Base-by-base conservation (phyloP, 140 eudicot genomes). In the Oenanthe javanica region DNA sequence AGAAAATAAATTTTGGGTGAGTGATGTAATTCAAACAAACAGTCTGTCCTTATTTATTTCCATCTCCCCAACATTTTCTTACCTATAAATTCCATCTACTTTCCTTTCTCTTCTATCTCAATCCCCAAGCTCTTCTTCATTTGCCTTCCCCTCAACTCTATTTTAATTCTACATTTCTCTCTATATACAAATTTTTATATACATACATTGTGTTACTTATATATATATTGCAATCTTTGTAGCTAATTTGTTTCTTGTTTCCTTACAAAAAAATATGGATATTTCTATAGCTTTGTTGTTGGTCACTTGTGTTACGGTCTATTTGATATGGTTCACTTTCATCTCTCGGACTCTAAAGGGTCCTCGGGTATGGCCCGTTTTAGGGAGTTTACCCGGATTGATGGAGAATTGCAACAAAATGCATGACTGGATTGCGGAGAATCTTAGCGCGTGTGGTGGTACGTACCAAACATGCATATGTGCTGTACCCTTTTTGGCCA, bases 401-500 rank as follows among this genome's bases (percentile, higher is more conserved):
- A 84, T 94, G 79, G 93, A 90, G 86, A 92, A 94, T 64, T 81
- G 89, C 21, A 96, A 92, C 25, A 88, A 96, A 14, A 42, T 94
- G 86, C 98, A 94, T 77, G 98, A 94, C 0, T 94, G 98, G 98
- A 94, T 94, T 63, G 88, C 96, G 2, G 97, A 94, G 78, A 94
- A 94, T 71, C 98, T 94, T 66, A 87, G 91, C 67, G 95, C 97
- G 6, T 92, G 97, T 59, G 92, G 92, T 73, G 98, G 98, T 85
- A 94, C 98, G 46, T 94, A 94, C 85, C 98, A 94, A 82, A 94
- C 98, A 0, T 94, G 98, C 84, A 94, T 94, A 48, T 94, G 97
- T 48, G 98, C 98, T 70, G 61, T 94, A 67, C 98, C 98, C 46
- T 94, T 94, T 77, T 83, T 94, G 86, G 97, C 97, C 66, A 84